Base-by-base conservation (phyloP, 345 rosid species). In the Tarenaya hassleriana region DNA sequence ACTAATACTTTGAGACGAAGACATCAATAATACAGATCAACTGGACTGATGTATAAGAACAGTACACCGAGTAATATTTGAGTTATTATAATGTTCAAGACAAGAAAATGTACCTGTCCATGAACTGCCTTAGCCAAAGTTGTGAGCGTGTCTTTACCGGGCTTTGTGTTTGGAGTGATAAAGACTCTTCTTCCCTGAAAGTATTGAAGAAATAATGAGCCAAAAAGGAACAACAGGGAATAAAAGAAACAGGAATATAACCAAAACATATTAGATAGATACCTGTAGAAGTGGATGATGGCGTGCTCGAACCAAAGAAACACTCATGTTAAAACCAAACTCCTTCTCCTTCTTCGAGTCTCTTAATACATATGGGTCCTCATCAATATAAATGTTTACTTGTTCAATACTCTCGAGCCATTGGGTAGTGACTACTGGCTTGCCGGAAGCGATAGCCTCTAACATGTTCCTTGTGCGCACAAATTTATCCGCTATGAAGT, bases 391-490 rank as follows among this genome's bases (percentile, higher is more conserved):
- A 52, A 72, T 72, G 50, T 77, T 76, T 38, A 83, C 88, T 57
- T 74, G 86, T 40, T 73, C 79, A 47, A 86, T 68, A 69, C 88
- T 73, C 68, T 84, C 84, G 49, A 88, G 83, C 94, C 96, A 88
- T 61, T 74, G 69, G 58, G 72, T 83, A 39, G 94, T 78, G 66
- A 88, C 88, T 52, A 88, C 77, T 21, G 86, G 94, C 67, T 84
- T 88, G 15, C 90, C 94, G 43, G 70, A 75, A 64, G 88, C 96
- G 50, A 88, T 80, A 50, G 96, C 94, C 74, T 81, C 94, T 54
- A 88, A 56, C 90, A 82, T 84, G 59, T 88, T 84, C 77, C 94
- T 71, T 40, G 96, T 88, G 52, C 94, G 96, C 48, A 77, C 83
- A 50, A 84, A 88, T 56, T 52, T 63, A 69, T 88, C 88, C 1